Evolutionary conservation across 371 early-diverging fungal species (phyloP).

Genomic region (Lichtheimia hyalospora): DNA sequence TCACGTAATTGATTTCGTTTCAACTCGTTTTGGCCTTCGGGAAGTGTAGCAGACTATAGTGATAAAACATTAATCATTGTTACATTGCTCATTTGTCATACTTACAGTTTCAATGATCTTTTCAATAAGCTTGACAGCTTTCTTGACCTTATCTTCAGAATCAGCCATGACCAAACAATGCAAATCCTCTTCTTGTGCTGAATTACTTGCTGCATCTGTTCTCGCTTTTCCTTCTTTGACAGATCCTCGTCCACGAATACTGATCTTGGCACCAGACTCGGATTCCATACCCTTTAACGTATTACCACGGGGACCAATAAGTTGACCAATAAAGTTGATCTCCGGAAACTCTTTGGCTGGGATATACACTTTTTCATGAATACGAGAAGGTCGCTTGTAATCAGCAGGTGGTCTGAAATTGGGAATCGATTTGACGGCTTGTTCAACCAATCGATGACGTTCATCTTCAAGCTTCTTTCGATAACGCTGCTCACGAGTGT

Average conservation of each 20-base stretch:
- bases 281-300: constrained; percentile 94
- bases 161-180: constrained; percentile 93
- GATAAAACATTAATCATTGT: not conserved
- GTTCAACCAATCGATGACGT: constrained; percentile 85
- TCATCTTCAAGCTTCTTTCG: constrained; percentile 93
- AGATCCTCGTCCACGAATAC: constrained; percentile 95
- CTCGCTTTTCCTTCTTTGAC: constrained; percentile 94
- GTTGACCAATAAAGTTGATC: constrained; percentile 95
- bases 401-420: constrained; percentile 89
- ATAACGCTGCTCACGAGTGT: constrained; percentile 92
- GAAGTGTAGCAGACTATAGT: constrained; percentile 79
- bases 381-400: constrained; percentile 82
- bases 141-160: constrained; percentile 83
- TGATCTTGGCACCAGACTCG: constrained; percentile 93
- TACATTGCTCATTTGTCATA: not conserved
- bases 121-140: constrained; percentile 84
- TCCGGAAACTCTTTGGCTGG: constrained; percentile 95
- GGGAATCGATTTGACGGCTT: constrained; percentile 75
- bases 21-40: constrained; percentile 93
- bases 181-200: constrained; percentile 91
- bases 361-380: constrained; percentile 91
- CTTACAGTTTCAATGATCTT: constrained; percentile 91
- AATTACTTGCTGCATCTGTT: constrained; percentile 62
- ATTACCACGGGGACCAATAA: constrained; percentile 97
- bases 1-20: constrained; percentile 94